phyloP scores from a whole-genome alignment of 805 yeast genomes.

The Nakazawaea populi region DNA sequence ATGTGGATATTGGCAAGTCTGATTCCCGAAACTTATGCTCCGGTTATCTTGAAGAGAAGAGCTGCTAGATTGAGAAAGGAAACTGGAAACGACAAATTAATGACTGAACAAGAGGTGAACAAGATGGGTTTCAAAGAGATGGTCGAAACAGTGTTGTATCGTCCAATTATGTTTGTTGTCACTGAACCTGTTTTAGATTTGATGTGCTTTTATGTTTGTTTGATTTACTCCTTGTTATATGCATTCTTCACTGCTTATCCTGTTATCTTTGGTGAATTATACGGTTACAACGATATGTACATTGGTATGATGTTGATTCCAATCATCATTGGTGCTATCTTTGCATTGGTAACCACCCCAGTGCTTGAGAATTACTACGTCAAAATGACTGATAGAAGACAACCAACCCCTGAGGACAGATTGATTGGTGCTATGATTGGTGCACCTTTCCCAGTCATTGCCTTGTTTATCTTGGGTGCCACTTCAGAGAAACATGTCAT shows the following conservation, averaged over 20 bases:
- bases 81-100: constrained; percentile 76
- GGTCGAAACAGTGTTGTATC: constrained; percentile 61
- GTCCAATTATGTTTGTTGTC: constrained; percentile 73
- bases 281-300: constrained; percentile 70
- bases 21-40: constrained; percentile 91
- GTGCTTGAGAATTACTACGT: constrained; percentile 59
- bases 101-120: constrained; percentile 90
- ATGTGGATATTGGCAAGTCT: constrained; percentile 62
- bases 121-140: constrained; percentile 67
- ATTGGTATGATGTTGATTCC: constrained; percentile 89
- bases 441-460: constrained; percentile 76
- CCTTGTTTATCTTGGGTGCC: constrained; percentile 76
- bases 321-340: constrained; percentile 77
- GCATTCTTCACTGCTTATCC: constrained; percentile 97
- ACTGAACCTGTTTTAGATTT: constrained; percentile 84
- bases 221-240: constrained; percentile 84
- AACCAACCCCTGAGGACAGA: constrained; percentile 76
- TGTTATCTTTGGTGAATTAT: constrained; percentile 72
- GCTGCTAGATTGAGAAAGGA: constrained; percentile 67
- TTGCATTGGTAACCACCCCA: constrained; percentile 74
- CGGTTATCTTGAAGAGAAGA: constrained; percentile 63
- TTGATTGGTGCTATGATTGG: constrained; percentile 78
- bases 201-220: constrained; percentile 80
- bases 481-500: constrained; percentile 63
- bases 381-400: constrained; percentile 43